These are phyloP conservation scores for Serendipita sp. DNA, from an alignment of 768 basidiomycete genomes.

Conservation along the genomic window DNA sequence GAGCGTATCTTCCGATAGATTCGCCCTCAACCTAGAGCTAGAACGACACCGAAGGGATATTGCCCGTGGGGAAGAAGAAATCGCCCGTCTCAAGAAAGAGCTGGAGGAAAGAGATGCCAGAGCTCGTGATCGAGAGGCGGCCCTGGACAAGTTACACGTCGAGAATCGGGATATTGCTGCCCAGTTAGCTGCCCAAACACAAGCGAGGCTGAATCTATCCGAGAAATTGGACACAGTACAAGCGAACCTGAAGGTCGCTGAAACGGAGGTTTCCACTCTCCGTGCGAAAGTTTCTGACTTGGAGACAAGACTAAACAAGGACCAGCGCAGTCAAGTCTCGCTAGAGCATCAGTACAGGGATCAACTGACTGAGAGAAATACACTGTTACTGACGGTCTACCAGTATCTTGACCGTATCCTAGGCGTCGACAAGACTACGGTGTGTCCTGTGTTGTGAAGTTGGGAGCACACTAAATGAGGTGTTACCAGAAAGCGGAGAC, in stretches of 20 bases:
- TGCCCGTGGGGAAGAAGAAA: conserved; percentile 62
- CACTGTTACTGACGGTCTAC: conserved; percentile 78
- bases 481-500: conserved; percentile 45
- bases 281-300: conserved; percentile 54
- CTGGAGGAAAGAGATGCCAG: conserved; percentile 49
- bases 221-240: conserved; percentile 77
- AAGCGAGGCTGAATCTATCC: conserved; percentile 67
- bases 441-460: conserved; percentile 24
- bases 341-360: conserved; percentile 76
- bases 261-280: conserved; percentile 45
- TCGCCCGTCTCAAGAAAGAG: conserved; percentile 54
- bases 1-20: conserved; percentile 64
- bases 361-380: conserved; percentile 87
- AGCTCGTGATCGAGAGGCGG: conserved; percentile 52
- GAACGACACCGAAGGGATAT: conserved; percentile 78
- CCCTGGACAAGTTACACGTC: conserved; percentile 57
- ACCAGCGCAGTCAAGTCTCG: conserved; percentile 52
- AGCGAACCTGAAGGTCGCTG: conserved; percentile 43
- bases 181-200: conserved; percentile 71
- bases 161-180: conserved; percentile 69
- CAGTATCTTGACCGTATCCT: conserved; percentile 92
- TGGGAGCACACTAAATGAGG: not conserved
- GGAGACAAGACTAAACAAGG: conserved; percentile 67
- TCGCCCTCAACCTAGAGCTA: conserved; percentile 78
- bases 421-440: conserved; percentile 74